These are phyloP conservation scores for Arctium lappa DNA, from an alignment of 129 eudicot genomes.

Conservation along the genomic window DNA sequence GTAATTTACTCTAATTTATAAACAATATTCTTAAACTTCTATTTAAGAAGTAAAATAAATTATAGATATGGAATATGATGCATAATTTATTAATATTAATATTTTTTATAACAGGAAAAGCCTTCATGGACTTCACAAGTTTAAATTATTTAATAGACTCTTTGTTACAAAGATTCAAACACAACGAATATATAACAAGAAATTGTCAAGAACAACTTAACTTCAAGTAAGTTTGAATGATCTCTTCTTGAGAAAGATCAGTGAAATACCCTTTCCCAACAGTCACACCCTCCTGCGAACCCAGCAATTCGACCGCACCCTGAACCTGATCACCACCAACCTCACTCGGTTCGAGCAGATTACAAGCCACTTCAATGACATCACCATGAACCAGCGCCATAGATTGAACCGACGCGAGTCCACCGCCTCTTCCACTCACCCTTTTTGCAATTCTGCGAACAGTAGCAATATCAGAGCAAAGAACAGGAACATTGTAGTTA, in stretches of 20 bases:
- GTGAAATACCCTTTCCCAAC: constrained; percentile 87
- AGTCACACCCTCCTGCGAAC: constrained; percentile 58
- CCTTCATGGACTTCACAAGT: background rate
- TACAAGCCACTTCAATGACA: constrained; percentile 90
- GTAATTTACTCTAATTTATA: too few species aligned
- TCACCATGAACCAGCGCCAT: constrained; percentile 94
- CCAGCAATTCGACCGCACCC: constrained; percentile 55
- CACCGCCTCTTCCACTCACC: constrained; percentile 86
- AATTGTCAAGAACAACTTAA: constrained; percentile 5
- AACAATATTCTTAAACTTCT: too few species aligned
- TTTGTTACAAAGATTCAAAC: too few species aligned
- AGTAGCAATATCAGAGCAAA: constrained; percentile 47
- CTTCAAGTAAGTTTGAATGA: constrained; percentile 60
- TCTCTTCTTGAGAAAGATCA: constrained; percentile 68
- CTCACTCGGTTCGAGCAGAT: constrained; percentile 69
- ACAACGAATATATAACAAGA: background rate
- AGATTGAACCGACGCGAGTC: constrained; percentile 79
- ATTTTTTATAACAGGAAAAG: background rate
- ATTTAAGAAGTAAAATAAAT: too few species aligned
- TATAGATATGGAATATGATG: too few species aligned
- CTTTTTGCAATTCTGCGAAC: constrained; percentile 75
- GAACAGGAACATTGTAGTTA: constrained; percentile 87
- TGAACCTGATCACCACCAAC: constrained; percentile 70
- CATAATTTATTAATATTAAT: too few species aligned
- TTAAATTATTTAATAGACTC: too few species aligned